Evolutionary conservation across 2,329 filamentous ascomycete species (phyloP).

Genomic region (Akanthomyces uredinophilus): DNA sequence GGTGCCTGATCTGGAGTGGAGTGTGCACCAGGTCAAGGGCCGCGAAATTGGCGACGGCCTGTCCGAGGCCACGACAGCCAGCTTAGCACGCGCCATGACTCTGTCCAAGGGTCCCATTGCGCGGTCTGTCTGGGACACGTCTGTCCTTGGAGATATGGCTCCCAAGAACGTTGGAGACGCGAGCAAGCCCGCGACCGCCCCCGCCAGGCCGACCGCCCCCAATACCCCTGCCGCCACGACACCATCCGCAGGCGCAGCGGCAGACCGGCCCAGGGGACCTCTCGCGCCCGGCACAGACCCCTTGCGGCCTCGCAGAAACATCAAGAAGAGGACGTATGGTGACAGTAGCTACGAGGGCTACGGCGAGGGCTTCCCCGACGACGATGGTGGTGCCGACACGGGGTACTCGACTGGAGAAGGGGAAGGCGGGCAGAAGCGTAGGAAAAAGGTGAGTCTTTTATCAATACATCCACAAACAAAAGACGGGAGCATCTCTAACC

Average conservation of each 20-base stretch:
- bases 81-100: conserved; percentile 46
- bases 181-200: conserved; percentile 35
- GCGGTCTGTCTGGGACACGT: conserved; percentile 51
- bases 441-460: conserved; percentile 54
- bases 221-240: conserved; percentile 43
- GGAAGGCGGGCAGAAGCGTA: conserved; percentile 59
- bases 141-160: conserved; percentile 53
- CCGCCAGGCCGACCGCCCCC: conserved; percentile 45
- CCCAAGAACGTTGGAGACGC: conserved; percentile 33
- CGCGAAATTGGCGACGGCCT: conserved; percentile 53
- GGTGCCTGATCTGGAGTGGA: conserved; percentile 53
- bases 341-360: conserved; percentile 73
- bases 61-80: conserved; percentile 37
- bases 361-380: conserved; percentile 64
- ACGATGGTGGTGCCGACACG: conserved; percentile 52
- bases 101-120: conserved; percentile 55
- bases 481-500: background rate
- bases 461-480: background rate
- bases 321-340: conserved; percentile 71
- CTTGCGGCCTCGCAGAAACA: conserved; percentile 56
- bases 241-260: conserved; percentile 24
- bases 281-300: conserved; percentile 39
- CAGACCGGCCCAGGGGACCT: conserved; percentile 35
- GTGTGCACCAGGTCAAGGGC: conserved; percentile 47
- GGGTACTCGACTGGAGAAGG: conserved; percentile 70